Evolutionary conservation across 2,329 filamentous ascomycete species (phyloP), one percentile per base, ranked within the genome.

Genomic region (Arachnomyces sp.): DNA sequence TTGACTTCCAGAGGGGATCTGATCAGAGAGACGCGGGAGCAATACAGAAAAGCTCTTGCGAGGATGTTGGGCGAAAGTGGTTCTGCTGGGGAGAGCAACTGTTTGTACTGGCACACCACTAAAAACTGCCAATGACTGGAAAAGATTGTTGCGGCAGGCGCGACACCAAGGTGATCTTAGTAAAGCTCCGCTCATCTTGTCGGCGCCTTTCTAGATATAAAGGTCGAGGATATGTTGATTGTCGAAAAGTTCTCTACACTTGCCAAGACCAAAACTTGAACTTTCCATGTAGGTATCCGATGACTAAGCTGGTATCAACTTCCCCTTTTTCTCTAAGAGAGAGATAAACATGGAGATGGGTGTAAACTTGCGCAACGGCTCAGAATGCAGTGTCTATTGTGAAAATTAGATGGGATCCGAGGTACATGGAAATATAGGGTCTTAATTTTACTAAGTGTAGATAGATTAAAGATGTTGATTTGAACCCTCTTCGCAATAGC

Each of bases 121-220:
- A 12, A 56, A 38, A 2, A 54, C 51, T 12, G 56, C 37, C 34
- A 60, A 52, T 3, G 55, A 56, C 28, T 57, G 56, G n/a, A 52
- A 34, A n/a, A 51, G 36, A 37, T 54, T 51, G 48, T 51, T 45
- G 25, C 56, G 52, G 39, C 58, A 60, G 17, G 48, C 49, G 40
- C 51, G 55, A 44, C 58, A 57, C 42, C 43, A 47, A 17, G 56
- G 49, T 31, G 51, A 52, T 43, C 54, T 49, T 28, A 64, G 36
- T 9, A 64, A 39, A 36, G 55, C 45, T 34, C 56, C 51, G 40
- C 52, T 58, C 60, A 64, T 63, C 30, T 31, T 47, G 39, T 43
- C 38, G 28, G 7, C 6, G 15, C 18, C 34, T 16, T 7, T 4
- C 31, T 29, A 9, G 39, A 38, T 14, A 28, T 37, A 34, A 42